phyloP scores from a whole-genome alignment of 2,329 filamentous ascomycete genomes.

The Fusarium ramigenum region DNA sequence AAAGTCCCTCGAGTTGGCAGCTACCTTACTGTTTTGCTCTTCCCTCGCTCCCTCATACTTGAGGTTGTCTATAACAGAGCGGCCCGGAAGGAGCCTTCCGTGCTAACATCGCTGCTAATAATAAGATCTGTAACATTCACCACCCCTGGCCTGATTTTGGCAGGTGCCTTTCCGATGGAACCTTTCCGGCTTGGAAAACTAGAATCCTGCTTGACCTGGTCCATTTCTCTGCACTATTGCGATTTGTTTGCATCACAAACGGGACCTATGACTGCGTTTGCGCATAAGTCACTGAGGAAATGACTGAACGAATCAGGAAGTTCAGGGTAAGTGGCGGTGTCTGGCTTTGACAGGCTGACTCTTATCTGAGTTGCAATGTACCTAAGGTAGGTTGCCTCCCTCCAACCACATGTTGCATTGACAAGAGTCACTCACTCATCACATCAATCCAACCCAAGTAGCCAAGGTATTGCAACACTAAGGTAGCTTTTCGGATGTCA shows the following conservation, averaged over 20 bases:
- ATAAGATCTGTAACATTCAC: background rate
- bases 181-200: background rate
- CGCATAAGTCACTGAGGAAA: conserved; percentile 5
- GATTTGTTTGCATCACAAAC: background rate
- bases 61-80: background rate
- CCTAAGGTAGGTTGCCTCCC: background rate
- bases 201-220: background rate
- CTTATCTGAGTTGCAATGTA: background rate
- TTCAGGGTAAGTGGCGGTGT: background rate
- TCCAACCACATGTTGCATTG: background rate
- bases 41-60: background rate
- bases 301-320: conserved; percentile 8
- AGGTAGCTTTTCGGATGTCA: background rate
- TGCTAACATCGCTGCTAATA: background rate
- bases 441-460: background rate
- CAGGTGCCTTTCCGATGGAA: background rate
- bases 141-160: background rate
- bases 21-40: background rate
- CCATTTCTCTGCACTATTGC: background rate
- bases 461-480: background rate
- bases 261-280: background rate
- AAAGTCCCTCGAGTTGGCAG: background rate
- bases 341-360: background rate
- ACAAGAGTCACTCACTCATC: conserved; percentile 5
- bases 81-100: background rate